These are phyloP conservation scores for Beauveria medogensis DNA, from an alignment of 2,329 filamentous ascomycete genomes.

Conservation along the genomic window DNA sequence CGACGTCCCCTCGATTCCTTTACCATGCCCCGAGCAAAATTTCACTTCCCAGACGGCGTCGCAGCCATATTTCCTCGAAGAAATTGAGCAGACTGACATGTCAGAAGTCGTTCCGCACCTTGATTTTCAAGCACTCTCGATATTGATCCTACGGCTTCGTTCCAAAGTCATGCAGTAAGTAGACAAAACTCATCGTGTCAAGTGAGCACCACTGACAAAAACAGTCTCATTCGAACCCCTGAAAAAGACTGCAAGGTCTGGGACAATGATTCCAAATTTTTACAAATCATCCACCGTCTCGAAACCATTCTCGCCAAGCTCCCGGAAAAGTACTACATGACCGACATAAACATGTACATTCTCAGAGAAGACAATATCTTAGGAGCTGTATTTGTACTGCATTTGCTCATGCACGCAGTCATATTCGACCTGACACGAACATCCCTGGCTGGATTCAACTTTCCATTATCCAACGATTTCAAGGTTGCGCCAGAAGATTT, in stretches of 20 bases:
- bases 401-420: conserved; percentile 19
- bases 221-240: conserved; percentile 16
- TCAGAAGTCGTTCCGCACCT: conserved; percentile 10
- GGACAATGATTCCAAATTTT: conserved; percentile 5
- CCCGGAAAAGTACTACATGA: conserved; percentile 17
- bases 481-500: conserved; percentile 16
- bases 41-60: conserved; percentile 13
- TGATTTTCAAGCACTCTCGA: conserved; percentile 14
- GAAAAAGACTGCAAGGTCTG: conserved; percentile 10
- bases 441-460: conserved; percentile 19
- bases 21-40: conserved; percentile 15
- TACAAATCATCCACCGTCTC: conserved; percentile 16
- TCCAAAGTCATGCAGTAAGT: conserved; percentile 16
- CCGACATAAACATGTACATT: conserved; percentile 16
- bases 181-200: not conserved
- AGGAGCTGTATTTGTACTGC: conserved; percentile 18
- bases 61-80: conserved; percentile 6
- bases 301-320: conserved; percentile 15
- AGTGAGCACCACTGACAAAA: not conserved
- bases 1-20: conserved; percentile 15
- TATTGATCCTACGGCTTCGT: conserved; percentile 16
- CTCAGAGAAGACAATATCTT: conserved; percentile 15
- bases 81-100: conserved; percentile 13
- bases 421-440: conserved; percentile 19
- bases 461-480: conserved; percentile 18